phyloP scores from a whole-genome alignment of 1,139 yeast species.

The Blastobotrys petasosporus region DNA sequence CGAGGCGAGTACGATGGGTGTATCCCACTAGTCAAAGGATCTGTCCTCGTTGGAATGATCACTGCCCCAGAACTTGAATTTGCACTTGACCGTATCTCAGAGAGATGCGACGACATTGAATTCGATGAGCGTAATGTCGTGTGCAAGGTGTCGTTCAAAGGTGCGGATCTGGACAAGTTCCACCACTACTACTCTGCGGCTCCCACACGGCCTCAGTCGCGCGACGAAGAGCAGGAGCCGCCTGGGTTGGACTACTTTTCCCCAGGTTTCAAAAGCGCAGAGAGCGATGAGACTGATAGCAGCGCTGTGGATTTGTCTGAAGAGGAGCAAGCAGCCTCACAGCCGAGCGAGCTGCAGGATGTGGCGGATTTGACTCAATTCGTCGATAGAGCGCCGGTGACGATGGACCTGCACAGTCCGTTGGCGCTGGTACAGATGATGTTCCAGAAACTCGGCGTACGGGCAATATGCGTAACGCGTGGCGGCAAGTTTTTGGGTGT shows the following conservation, averaged over 20 bases:
- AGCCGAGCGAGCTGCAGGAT: background rate
- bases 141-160: slow-evolving; percentile 21
- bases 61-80: slow-evolving; percentile 51
- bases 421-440: slow-evolving; percentile 49
- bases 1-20: slow-evolving; percentile 50
- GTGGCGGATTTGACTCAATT: slow-evolving; percentile 38
- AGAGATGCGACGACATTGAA: slow-evolving; percentile 28
- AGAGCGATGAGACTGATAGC: slow-evolving; percentile 1
- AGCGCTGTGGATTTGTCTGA: too few relatives aligned
- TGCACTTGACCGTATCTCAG: slow-evolving; percentile 44
- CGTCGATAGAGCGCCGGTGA: slow-evolving; percentile 48
- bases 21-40: slow-evolving; percentile 39
- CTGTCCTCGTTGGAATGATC: slow-evolving; percentile 44
- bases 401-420: slow-evolving; percentile 47
- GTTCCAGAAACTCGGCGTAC: slow-evolving; percentile 50
- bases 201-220: background rate
- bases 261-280: background rate
- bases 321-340: too few relatives aligned
- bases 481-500: slow-evolving; percentile 50
- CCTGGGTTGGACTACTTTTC: slow-evolving; percentile 1
- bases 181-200: slow-evolving; percentile 20
- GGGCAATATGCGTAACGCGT: slow-evolving; percentile 47
- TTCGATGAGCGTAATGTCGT: slow-evolving; percentile 14
- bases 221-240: background rate
- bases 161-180: slow-evolving; percentile 18